Conservation (phyloP, 2,329 filamentous ascomycete species). For the Clonostachys rhizophaga region DNA sequence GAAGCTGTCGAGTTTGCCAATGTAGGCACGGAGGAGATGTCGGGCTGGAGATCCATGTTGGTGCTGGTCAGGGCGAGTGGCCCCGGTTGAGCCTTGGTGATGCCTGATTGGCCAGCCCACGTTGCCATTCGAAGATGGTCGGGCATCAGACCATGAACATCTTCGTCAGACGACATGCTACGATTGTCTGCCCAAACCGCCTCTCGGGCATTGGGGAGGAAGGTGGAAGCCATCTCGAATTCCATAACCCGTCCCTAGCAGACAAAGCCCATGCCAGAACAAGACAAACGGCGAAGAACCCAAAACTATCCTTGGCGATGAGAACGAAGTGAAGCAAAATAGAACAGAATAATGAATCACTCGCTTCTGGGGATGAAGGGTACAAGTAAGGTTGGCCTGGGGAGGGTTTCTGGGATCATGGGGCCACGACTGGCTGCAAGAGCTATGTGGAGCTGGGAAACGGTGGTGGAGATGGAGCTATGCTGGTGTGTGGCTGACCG, state of each 20-base stretch:
- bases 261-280: conserved; percentile 17
- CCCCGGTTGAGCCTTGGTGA: conserved; percentile 29
- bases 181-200: conserved; percentile 39
- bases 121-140: neutral
- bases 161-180: conserved; percentile 39
- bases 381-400: neutral
- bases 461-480: neutral
- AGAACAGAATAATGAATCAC: neutral
- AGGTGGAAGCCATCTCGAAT: conserved; percentile 24
- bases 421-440: too few relatives aligned
- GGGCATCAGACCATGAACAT: conserved; percentile 14
- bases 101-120: conserved; percentile 16
- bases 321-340: neutral
- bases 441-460: neutral
- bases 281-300: too few relatives aligned
- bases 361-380: neutral
- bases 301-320: conserved; percentile 14
- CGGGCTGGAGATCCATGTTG: conserved; percentile 34
- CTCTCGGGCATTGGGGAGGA: conserved; percentile 33
- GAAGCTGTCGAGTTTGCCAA: conserved; percentile 41
- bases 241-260: conserved; percentile 43
- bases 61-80: conserved; percentile 51
- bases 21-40: conserved; percentile 31
- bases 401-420: neutral
- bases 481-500: neutral